Evolutionary conservation across 2,329 filamentous ascomycete genomes (phyloP), one percentile per base, ranked within the genome.

Genomic region (Magnaporthiopsis poae): DNA sequence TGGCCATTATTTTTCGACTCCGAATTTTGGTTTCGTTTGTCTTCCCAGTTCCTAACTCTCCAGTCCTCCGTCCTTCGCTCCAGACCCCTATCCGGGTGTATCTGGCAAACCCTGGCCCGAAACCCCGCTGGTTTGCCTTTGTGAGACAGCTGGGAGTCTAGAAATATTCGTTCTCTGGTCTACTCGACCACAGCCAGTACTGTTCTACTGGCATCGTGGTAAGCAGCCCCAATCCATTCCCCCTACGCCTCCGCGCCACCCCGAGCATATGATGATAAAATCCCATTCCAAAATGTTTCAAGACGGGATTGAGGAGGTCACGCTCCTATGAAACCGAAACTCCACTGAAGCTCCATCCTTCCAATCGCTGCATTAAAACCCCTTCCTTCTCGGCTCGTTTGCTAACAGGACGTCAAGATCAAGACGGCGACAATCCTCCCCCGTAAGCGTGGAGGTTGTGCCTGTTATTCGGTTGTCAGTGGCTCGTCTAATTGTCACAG

Each of bases 281-380:
- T 67, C 63, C 67, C 61, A 62, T 63, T 67, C 70, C 69, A 72
- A 71, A 69, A 77, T 77, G 75, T 77, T 77, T 77, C 74, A 77
- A 77, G 76, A 77, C 75, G 74, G 74, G 74, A 75, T 74, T 78
- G 74, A 75, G 71, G 59, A 60, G 69, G 68, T 70, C 66, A 67
- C 71, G 71, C 62, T 60, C 66, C 63, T 25, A 70, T 77, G 76
- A 77, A 75, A 75, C 72, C 70, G 73, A 67, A 56, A 65, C 64
- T 64, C 61, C 63, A 64, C 62, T 67, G 66, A 67, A 61, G 62
- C 62, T 63, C 62, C 36, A 56, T 21, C 39, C 25, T n/a, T n/a
- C 7, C 46, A n/a, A 21, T 9, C 46, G 18, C 46, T n/a, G 8
- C 21, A 13, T 21, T 5, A 11, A 52, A n/a, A 8, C 7, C 18